phyloP scores from a whole-genome alignment of 2,329 filamentous ascomycete species.

The Nemania bipapillata region DNA sequence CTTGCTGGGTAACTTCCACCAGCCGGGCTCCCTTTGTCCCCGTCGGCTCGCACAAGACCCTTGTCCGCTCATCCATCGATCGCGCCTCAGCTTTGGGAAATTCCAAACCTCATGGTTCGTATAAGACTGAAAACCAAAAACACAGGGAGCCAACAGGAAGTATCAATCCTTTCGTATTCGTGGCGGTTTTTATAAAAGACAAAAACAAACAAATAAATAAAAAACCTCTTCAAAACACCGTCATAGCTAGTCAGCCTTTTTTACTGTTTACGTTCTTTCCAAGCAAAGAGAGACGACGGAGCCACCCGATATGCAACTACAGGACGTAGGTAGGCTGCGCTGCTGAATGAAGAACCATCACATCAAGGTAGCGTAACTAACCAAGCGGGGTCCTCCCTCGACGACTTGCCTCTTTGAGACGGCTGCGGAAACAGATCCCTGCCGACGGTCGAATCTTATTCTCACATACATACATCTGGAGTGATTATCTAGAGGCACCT shows the following conservation, averaged over 20 bases:
- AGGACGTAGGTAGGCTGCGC: neutral
- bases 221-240: no score
- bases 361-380: neutral
- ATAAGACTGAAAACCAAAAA: neutral
- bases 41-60: slow-evolving; percentile 25
- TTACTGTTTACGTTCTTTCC: neutral
- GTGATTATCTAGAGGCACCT: slow-evolving; percentile 5
- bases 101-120: slow-evolving; percentile 8
- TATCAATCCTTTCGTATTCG: neutral
- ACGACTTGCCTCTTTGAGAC: slow-evolving; percentile 9
- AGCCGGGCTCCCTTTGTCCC: neutral
- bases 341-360: slow-evolving; percentile 4
- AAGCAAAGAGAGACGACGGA: neutral
- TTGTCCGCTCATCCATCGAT: slow-evolving; percentile 17
- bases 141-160: neutral
- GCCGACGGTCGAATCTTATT: neutral
- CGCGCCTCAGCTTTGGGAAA: slow-evolving; percentile 31
- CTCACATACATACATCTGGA: neutral
- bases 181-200: neutral
- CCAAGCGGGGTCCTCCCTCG: neutral
- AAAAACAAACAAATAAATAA: no score
- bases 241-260: neutral
- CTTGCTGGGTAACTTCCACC: neutral
- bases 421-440: neutral
- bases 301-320: neutral